Percentiles rank a stretch among this genome's conserved stretches.
Evolutionary conservation across 257 asterid genomes (phyloP).

Genomic region (Avicennia marina): DNA sequence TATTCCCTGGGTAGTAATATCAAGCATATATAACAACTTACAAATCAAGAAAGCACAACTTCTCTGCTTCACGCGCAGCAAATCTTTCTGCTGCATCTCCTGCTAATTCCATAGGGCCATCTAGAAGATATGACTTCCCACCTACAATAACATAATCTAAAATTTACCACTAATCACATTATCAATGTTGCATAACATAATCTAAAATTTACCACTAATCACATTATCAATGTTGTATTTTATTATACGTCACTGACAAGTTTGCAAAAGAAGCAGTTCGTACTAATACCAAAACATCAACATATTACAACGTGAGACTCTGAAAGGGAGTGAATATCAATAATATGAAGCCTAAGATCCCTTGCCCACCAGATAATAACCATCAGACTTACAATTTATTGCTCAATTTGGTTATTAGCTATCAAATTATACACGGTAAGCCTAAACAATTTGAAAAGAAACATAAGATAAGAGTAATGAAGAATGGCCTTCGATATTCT

Average conservation of each 20-base stretch:
- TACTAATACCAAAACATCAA: background rate
- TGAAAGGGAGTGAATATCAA: background rate
- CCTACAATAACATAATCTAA: conserved; percentile 32
- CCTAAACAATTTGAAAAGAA: conserved; percentile 8
- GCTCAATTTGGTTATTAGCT: background rate
- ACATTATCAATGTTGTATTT: conserved; percentile 2
- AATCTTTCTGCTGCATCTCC: conserved; percentile 67
- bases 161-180: background rate
- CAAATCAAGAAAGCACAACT: conserved; percentile 70
- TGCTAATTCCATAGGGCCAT: conserved; percentile 17
- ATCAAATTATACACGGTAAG: background rate
- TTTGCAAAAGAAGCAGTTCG: background rate
- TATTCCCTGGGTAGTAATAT: background rate
- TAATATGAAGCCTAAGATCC: background rate
- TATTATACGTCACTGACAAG: background rate
- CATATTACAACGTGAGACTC: background rate
- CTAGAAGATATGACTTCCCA: conserved; percentile 36
- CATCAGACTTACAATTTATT: background rate
- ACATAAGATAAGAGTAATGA: too few species aligned
- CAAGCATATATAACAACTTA: conserved; percentile 42
- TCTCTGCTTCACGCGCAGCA: conserved; percentile 55
- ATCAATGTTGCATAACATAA: conserved; percentile 1
- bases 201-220: background rate
- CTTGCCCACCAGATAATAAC: conserved; percentile 8
- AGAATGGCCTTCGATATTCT: too few species aligned